Percentiles rank a stretch among this genome's conserved stretches.
phyloP scores from a whole-genome alignment of 352 stramenopile species.

The Pythium scleroteichum region DNA sequence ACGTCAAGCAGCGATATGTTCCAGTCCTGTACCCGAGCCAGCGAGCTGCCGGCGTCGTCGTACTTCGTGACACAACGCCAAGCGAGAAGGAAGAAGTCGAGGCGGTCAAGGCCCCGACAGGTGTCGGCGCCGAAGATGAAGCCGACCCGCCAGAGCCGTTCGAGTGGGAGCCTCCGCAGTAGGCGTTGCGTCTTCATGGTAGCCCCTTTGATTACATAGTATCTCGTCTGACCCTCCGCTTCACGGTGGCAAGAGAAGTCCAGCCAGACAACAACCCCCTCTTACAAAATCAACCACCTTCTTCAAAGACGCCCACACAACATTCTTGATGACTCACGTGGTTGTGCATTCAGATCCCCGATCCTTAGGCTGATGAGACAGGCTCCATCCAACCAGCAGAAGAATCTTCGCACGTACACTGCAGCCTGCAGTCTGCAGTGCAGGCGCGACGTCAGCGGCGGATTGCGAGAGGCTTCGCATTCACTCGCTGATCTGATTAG shows the following conservation, averaged over 20 bases:
- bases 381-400: no score
- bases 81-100: slow-evolving; percentile 94
- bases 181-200: slow-evolving; percentile 18
- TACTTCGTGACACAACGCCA: slow-evolving; percentile 94
- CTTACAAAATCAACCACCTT: background rate
- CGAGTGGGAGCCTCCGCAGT: slow-evolving; percentile 92
- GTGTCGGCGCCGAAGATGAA: slow-evolving; percentile 92
- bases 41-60: slow-evolving; percentile 91
- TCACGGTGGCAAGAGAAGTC: slow-evolving; percentile 1
- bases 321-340: background rate
- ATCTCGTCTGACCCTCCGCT: background rate
- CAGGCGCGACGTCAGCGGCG: no score
- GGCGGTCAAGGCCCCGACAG: slow-evolving; percentile 89
- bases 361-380: background rate
- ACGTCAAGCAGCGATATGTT: slow-evolving; percentile 92
- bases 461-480: no score
- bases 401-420: no score
- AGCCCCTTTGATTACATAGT: background rate
- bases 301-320: background rate
- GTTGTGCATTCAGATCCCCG: background rate
- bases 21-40: slow-evolving; percentile 70
- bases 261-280: background rate
- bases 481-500: no score
- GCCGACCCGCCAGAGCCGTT: slow-evolving; percentile 95
- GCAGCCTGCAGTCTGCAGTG: no score